Conservation (phyloP, 1,284 basidiomycete genomes). For the Ceratobasidium sp. region DNA sequence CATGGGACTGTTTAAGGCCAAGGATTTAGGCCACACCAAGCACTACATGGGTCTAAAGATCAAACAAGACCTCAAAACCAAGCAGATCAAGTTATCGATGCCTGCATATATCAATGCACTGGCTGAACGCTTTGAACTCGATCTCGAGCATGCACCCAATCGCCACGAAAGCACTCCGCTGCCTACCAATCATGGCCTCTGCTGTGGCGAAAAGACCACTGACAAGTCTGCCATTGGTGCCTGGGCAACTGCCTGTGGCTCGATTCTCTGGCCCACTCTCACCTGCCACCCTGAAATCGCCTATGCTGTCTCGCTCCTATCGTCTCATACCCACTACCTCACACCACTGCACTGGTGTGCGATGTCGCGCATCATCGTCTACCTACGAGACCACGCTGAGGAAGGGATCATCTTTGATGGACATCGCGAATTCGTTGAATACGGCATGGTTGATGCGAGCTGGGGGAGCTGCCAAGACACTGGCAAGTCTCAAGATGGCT, state of each 20-base stretch:
- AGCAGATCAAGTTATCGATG: not conserved
- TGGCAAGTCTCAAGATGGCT: slow-evolving; percentile 50
- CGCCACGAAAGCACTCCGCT: not conserved
- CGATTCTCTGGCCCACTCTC: slow-evolving; percentile 32
- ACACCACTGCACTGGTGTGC: slow-evolving; percentile 43
- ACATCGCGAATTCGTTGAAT: slow-evolving; percentile 49
- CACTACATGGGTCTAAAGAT: slow-evolving; percentile 16
- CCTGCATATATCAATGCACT: not conserved
- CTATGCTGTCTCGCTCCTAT: not conserved
- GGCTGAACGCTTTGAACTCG: not conserved
- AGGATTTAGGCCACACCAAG: not conserved
- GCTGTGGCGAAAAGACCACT: not conserved
- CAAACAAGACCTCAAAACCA: not conserved
- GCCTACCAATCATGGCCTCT: not conserved
- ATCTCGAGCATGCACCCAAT: not conserved
- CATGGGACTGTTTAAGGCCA: not conserved
- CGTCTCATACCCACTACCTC: not conserved
- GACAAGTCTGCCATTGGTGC: not conserved
- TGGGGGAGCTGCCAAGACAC: slow-evolving; percentile 50
- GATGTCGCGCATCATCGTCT: slow-evolving; percentile 47
- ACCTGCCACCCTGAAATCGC: slow-evolving; percentile 35
- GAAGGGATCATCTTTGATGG: slow-evolving; percentile 43
- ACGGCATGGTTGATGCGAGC: slow-evolving; percentile 54
- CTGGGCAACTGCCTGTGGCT: slow-evolving; percentile 20
- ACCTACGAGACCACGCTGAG: slow-evolving; percentile 44